A percentile compares a stretch with the other conserved stretches of the same genome.
phyloP scores from a whole-genome alignment of 768 basidiomycete species.

The Daedalea quercina region DNA sequence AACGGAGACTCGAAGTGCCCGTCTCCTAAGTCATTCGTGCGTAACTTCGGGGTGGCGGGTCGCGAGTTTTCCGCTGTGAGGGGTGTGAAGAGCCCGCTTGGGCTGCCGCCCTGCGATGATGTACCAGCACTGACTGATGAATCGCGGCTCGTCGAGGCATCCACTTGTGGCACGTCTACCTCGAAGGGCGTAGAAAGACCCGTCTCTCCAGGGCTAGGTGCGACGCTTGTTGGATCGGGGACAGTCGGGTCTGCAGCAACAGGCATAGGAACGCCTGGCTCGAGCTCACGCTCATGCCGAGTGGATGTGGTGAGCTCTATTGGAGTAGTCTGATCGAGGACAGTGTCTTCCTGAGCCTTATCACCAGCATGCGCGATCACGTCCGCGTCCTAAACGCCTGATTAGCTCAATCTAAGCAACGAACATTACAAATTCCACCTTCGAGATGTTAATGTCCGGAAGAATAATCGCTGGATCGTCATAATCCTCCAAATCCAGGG shows the following conservation, averaged over 20 bases:
- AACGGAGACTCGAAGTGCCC: slow-evolving; percentile 1
- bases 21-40: slow-evolving; percentile 3
- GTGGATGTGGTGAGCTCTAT: neutral
- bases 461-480: too few species aligned
- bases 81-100: slow-evolving; percentile 35
- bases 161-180: neutral
- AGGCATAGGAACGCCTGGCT: slow-evolving; percentile 28
- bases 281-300: neutral
- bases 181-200: neutral
- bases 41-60: slow-evolving; percentile 23
- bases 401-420: too few species aligned
- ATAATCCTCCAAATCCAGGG: neutral
- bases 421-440: too few species aligned
- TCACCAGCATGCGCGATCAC: too few species aligned
- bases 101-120: slow-evolving; percentile 1
- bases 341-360: too few species aligned
- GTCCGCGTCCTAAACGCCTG: too few species aligned
- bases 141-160: neutral
- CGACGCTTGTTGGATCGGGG: slow-evolving; percentile 29
- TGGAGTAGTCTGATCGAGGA: too few species aligned
- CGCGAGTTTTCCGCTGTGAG: slow-evolving; percentile 30
- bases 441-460: too few species aligned
- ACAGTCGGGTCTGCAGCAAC: slow-evolving; percentile 34
- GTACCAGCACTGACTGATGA: neutral
- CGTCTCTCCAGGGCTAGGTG: neutral